Evolutionary conservation across 257 asterid species (phyloP).

Genomic region (Datura wrightii): DNA sequence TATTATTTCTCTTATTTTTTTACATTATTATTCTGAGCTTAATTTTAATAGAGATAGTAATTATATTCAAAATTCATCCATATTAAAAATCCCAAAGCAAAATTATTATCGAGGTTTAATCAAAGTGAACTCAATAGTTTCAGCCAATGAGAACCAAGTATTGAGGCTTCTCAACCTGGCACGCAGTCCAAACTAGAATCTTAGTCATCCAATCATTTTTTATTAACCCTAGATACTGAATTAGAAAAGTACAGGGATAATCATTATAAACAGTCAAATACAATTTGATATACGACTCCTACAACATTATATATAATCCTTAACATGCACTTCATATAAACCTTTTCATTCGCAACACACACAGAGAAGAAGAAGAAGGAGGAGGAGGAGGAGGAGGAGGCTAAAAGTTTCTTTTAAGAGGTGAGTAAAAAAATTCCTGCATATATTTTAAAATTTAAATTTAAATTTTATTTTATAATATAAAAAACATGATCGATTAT

Average conservation of each 20-base stretch:
- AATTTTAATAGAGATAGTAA: too few species aligned
- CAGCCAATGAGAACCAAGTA: constrained; percentile 44
- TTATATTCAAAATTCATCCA: too few species aligned
- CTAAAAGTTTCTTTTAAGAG: constrained; percentile 25
- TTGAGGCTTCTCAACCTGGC: constrained; percentile 49
- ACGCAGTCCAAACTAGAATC: constrained; percentile 38
- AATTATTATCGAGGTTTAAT: background rate
- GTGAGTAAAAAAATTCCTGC: constrained; percentile 24
- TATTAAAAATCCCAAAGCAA: background rate
- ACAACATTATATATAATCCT: too few species aligned
- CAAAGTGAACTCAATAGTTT: background rate
- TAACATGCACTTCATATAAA: background rate
- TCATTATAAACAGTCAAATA: too few species aligned
- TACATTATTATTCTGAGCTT: too few species aligned
- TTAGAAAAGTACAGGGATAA: too few species aligned
- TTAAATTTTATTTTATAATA: background rate
- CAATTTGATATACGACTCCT: too few species aligned
- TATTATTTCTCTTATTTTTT: too few species aligned
- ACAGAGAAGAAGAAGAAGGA: constrained; percentile 23
- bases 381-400: background rate
- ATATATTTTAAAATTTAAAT: too few species aligned
- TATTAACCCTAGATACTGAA: constrained; percentile 43
- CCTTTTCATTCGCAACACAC: constrained; percentile 31
- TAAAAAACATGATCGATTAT: background rate
- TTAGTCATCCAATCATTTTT: constrained; percentile 42